Percentiles rank a stretch among this genome's conserved stretches.
Evolutionary conservation across 75 land plant genomes (phyloP).

Genomic region (Azolla pinnata): DNA sequence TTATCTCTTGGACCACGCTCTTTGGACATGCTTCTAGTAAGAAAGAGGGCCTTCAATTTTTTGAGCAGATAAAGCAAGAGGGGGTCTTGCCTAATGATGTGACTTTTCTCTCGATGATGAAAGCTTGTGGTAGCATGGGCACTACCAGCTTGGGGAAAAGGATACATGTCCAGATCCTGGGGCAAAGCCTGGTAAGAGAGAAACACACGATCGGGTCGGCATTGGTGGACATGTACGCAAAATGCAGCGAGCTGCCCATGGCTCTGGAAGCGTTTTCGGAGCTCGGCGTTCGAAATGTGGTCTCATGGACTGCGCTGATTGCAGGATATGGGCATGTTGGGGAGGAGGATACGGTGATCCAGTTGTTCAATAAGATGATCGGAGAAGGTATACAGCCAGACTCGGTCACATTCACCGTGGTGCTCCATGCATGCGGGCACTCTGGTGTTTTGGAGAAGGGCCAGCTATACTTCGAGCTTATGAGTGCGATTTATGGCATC

Average conservation of each 20-base stretch:
- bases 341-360: constrained; percentile 5
- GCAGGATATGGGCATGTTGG: constrained; percentile 12
- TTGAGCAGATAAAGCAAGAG: constrained; percentile 9
- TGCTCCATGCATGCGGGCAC: constrained; percentile 5
- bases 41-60: constrained; percentile 1
- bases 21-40: too few relatives aligned
- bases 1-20: too few relatives aligned
- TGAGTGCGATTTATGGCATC: constrained; percentile 4
- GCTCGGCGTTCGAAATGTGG: not conserved
- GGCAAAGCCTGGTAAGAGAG: not conserved
- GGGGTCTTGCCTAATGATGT: constrained; percentile 5
- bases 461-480: not conserved
- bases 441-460: constrained; percentile 9
- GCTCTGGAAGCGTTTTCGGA: constrained; percentile 7
- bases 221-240: constrained; percentile 22
- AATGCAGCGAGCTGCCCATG: constrained; percentile 11
- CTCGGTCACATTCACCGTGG: constrained; percentile 1
- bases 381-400: constrained; percentile 3
- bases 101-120: constrained; percentile 8
- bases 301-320: constrained; percentile 17
- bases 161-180: constrained; percentile 9
- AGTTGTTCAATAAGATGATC: constrained; percentile 7
- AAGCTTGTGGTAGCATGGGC: constrained; percentile 11
- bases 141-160: constrained; percentile 1
- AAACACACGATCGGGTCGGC: not conserved